Base-by-base conservation (phyloP, 371 early-diverging fungal genomes). In the Vittaforma corneae region DNA sequence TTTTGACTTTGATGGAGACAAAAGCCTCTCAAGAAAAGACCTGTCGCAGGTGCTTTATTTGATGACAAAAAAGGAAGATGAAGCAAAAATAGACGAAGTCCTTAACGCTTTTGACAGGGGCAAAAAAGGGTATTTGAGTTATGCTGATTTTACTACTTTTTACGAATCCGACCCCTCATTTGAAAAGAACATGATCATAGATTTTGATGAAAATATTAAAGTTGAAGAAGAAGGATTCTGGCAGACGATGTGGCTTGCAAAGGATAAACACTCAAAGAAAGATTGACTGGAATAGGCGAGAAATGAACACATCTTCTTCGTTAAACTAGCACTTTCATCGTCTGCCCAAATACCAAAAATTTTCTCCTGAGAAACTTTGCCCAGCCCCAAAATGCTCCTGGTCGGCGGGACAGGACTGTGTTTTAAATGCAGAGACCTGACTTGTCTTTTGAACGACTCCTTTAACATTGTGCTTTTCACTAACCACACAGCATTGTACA, bases 1-100 rank as follows among this genome's bases (percentile, higher is more conserved):
- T 6, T 67, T 76, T 47, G 70, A 76, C 65, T 30, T 72, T 22
- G 71, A 76, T 34, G 53, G 50, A 50, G 68, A 76, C 44, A 52
- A 58, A 1, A 69, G 33, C 47, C 30, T 76, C 16, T 67, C 68
- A 35, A 58, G 37, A 50, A 51, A 58, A n/a, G 70, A 68, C 9
- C 46, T 76, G 5, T 56, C 32, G 32, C 30, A 63, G 37, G 42
- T 76, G 18, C 42, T 52, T 28, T 57, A 37, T 32, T 30, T 72
- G 53, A 53, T 53, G 29, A 50, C 51, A 34, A 38, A 24, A 18
- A 60, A 4, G 11, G 50, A 28, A 28, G 53, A 52, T 20, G 28
- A 45, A 22, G 42, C 37, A 42, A 65, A 68, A 29, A 46, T 69
- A 22, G 51, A 69, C 1, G 30, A 51, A 30, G 55, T 75, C n/a